Percentiles rank a stretch among this genome's conserved stretches.
phyloP scores from a whole-genome alignment of 2,329 filamentous ascomycete genomes.

The Acrodontium crateriforme region DNA sequence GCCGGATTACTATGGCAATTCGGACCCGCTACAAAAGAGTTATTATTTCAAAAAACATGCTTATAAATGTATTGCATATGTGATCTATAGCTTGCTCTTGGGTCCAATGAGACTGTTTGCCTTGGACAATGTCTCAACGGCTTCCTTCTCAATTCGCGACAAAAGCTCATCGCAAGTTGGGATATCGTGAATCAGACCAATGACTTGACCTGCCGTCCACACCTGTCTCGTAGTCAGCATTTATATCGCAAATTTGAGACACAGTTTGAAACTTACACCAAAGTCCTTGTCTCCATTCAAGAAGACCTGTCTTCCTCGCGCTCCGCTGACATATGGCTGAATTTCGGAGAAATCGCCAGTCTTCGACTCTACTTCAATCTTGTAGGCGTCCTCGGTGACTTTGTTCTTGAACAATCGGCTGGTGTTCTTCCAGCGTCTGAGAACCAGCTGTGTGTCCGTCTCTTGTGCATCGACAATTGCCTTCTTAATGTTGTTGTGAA shows the following conservation, averaged over 20 bases:
- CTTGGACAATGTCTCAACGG: constrained; percentile 15
- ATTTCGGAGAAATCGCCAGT: constrained; percentile 85
- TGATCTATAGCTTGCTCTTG: too few relatives aligned
- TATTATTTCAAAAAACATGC: too few relatives aligned
- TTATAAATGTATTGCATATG: too few relatives aligned
- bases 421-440: constrained; percentile 89
- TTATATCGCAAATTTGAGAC: not conserved
- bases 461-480: constrained; percentile 79
- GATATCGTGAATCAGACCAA: constrained; percentile 43
- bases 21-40: too few relatives aligned
- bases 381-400: constrained; percentile 64
- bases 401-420: constrained; percentile 81
- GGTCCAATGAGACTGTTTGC: not conserved
- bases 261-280: constrained; percentile 65
- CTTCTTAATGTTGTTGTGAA: constrained; percentile 88
- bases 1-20: too few relatives aligned
- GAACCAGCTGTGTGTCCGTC: constrained; percentile 77
- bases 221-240: constrained; percentile 44
- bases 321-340: constrained; percentile 73
- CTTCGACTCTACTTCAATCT: constrained; percentile 68
- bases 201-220: constrained; percentile 95
- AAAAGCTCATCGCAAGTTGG: constrained; percentile 34
- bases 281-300: constrained; percentile 79
- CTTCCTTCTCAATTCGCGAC: constrained; percentile 29
- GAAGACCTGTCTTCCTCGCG: constrained; percentile 84